Conservation (phyloP, 148 eudicot species). For the Talinum fruticosum region DNA sequence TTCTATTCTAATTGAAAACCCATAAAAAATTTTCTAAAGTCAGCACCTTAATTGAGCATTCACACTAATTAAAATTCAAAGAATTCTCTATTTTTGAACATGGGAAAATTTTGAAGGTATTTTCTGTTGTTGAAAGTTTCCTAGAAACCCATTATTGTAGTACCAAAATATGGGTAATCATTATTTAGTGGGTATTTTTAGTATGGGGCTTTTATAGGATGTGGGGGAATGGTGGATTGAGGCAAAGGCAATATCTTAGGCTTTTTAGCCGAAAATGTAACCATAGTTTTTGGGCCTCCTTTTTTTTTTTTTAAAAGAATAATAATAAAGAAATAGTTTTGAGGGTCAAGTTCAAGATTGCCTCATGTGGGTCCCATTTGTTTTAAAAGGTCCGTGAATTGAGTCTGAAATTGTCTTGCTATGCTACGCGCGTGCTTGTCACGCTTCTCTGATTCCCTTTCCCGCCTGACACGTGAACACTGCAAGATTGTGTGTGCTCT, state of each 20-base stretch:
- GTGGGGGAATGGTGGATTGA: not conserved
- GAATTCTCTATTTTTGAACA: too few relatives aligned
- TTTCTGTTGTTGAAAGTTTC: not conserved
- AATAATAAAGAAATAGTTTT: too few relatives aligned
- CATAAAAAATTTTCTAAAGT: too few relatives aligned
- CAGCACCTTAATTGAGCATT: too few relatives aligned
- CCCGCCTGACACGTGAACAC: constrained; percentile 12
- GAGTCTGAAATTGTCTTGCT: not conserved
- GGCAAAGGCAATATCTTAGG: not conserved
- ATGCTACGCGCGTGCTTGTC: not conserved
- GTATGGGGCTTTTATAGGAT: not conserved
- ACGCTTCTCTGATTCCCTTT: not conserved
- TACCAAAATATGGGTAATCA: not conserved
- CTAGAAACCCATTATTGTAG: too few relatives aligned
- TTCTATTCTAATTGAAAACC: too few relatives aligned
- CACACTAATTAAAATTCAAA: too few relatives aligned
- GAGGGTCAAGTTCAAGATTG: constrained; percentile 2
- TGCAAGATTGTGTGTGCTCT: constrained; percentile 16
- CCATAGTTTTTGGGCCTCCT: not conserved
- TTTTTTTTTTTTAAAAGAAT: not conserved
- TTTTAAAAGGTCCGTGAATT: not conserved
- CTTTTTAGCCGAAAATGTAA: not conserved
- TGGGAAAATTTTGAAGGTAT: too few relatives aligned
- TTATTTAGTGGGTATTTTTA: not conserved
- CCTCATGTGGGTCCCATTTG: constrained; percentile 1